A percentile compares a stretch with the other conserved stretches of the same genome.
phyloP scores from a whole-genome alignment of 2,329 filamentous ascomycete genomes.

The Clonostachys byssicola region DNA sequence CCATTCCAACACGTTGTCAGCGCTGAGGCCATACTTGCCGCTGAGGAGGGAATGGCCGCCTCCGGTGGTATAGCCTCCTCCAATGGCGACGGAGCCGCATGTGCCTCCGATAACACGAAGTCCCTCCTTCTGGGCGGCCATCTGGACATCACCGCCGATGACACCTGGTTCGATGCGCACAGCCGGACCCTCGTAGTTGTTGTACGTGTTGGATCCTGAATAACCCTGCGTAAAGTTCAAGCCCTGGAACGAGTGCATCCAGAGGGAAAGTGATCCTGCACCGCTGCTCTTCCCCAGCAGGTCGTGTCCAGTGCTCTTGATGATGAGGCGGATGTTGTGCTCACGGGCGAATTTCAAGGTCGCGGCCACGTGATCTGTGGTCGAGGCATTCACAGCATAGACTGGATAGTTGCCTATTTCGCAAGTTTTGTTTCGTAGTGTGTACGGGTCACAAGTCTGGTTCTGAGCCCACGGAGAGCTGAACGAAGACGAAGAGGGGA shows the following conservation, averaged over 20 bases:
- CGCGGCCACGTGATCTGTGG: conserved; percentile 19
- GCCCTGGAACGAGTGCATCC: conserved; percentile 51
- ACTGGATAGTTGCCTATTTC: conserved; percentile 34
- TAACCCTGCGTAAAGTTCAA: conserved; percentile 17
- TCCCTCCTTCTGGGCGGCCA: conserved; percentile 36
- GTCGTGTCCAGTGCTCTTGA: conserved; percentile 46
- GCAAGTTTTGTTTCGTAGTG: conserved; percentile 29
- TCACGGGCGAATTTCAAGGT: conserved; percentile 28
- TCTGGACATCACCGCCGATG: conserved; percentile 21
- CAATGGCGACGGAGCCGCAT: conserved; percentile 50
- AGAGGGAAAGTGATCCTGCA: conserved; percentile 51
- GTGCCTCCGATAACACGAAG: conserved; percentile 50
- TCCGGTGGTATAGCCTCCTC: conserved; percentile 58
- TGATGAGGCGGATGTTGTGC: conserved; percentile 27
- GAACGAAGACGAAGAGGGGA: conserved; percentile 28
- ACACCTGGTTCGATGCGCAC: conserved; percentile 54
- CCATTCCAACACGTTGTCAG: conserved; percentile 52
- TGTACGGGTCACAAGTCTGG: conserved; percentile 29
- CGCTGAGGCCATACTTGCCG: conserved; percentile 48
- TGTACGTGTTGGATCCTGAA: conserved; percentile 13
- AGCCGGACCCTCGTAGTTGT: conserved; percentile 35
- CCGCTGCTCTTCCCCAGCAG: conserved; percentile 57
- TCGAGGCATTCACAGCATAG: conserved; percentile 28
- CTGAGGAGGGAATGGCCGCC: conserved; percentile 52
- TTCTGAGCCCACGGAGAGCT: conserved; percentile 32